A percentile compares a stretch with the other conserved stretches of the same genome.
phyloP scores from a whole-genome alignment of 441 rosid genomes.

The Pelargonium fulgidum region DNA sequence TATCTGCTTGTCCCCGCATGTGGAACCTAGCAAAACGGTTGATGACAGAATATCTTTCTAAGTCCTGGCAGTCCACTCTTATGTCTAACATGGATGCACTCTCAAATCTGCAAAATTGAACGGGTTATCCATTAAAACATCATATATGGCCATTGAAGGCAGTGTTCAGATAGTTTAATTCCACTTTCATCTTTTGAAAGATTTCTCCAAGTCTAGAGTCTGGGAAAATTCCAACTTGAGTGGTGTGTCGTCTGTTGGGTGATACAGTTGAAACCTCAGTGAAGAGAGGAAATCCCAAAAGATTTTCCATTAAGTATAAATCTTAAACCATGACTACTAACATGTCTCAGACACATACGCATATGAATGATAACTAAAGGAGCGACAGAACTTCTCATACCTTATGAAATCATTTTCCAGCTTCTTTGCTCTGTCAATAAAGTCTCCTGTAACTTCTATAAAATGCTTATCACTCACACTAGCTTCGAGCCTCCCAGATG shows the following conservation, averaged over 20 bases:
- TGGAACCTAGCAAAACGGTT: conserved; percentile 88
- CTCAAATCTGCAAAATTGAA: conserved; percentile 53
- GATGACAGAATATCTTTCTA: conserved; percentile 68
- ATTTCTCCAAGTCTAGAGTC: not conserved
- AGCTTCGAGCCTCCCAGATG: conserved; percentile 31
- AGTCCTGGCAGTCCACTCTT: conserved; percentile 64
- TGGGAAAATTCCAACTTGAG: not conserved
- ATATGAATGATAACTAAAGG: not conserved
- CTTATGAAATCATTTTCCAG: conserved; percentile 53
- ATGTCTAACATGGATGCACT: conserved; percentile 50
- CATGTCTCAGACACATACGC: not conserved
- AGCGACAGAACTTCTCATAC: conserved; percentile 25
- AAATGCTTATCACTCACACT: conserved; percentile 35
- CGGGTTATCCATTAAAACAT: not conserved
- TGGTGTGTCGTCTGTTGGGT: too few species aligned
- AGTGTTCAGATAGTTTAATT: not conserved
- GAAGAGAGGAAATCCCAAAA: too few species aligned
- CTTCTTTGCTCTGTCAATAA: conserved; percentile 44
- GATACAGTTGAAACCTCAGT: too few species aligned
- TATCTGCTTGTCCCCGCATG: conserved; percentile 40
- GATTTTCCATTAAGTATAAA: too few species aligned
- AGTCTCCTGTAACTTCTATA: conserved; percentile 47
- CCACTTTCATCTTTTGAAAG: not conserved
- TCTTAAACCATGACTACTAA: too few species aligned
- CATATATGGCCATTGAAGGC: not conserved